Evolutionary conservation across 208 protist genomes (phyloP).

Genomic region (Leishmania lainsoni): DNA sequence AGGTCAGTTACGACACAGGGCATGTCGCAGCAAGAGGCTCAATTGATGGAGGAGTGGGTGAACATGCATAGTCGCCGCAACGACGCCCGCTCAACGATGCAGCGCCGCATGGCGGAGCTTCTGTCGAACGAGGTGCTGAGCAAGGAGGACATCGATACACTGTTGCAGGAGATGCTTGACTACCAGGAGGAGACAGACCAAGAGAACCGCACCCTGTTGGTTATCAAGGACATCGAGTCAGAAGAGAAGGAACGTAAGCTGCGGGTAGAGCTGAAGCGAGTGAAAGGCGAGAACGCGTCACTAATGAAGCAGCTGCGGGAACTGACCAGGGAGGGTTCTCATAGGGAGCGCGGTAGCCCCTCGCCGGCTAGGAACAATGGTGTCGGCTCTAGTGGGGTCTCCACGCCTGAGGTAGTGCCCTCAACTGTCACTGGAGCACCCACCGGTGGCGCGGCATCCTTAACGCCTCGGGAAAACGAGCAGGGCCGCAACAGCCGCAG

Average conservation of each 20-base stretch:
- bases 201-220: conserved; percentile 50
- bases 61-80: conserved; percentile 33
- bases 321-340: background rate
- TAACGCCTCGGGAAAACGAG: background rate
- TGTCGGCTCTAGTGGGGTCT: background rate
- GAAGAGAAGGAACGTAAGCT: conserved; percentile 57
- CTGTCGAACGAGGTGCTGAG: conserved; percentile 38
- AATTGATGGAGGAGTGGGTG: conserved; percentile 31
- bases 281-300: conserved; percentile 39
- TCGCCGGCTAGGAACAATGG: background rate
- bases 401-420: background rate
- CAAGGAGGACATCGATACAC: conserved; percentile 53
- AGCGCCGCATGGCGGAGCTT: conserved; percentile 58
- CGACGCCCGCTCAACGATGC: conserved; percentile 41
- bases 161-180: conserved; percentile 75
- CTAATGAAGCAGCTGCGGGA: conserved; percentile 47
- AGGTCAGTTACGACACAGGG: conserved; percentile 31
- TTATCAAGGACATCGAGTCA: conserved; percentile 57
- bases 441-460: background rate
- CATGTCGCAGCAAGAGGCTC: conserved; percentile 25
- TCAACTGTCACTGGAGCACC: background rate
- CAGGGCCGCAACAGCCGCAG: background rate
- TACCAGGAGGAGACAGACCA: conserved; percentile 68
- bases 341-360: too few species aligned
- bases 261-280: conserved; percentile 22